Evolutionary conservation across 2,329 filamentous ascomycete species (phyloP).

Genomic region (Fonsecaea nubica): DNA sequence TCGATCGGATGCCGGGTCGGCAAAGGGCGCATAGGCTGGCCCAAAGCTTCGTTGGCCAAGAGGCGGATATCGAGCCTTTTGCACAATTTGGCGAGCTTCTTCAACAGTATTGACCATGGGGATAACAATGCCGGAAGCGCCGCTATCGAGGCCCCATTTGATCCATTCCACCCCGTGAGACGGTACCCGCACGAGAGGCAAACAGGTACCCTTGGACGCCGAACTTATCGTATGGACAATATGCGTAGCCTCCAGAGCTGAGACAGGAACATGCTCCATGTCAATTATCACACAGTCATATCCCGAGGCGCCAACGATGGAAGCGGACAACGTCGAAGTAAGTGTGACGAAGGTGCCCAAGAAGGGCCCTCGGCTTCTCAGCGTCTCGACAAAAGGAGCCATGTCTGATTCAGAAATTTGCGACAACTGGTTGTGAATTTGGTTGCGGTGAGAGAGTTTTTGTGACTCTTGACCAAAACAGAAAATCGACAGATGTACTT

Average conservation of each 20-base stretch:
- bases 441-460: not conserved
- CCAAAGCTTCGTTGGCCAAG: constrained; percentile 61
- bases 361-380: not conserved
- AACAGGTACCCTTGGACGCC: constrained; percentile 49
- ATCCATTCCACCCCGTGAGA: constrained; percentile 67
- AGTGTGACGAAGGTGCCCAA: constrained; percentile 20
- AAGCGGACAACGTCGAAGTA: constrained; percentile 13
- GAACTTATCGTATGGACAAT: constrained; percentile 50
- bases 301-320: constrained; percentile 51
- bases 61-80: constrained; percentile 62
- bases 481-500: not conserved
- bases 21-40: constrained; percentile 20
- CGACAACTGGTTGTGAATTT: not conserved
- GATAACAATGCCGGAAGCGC: constrained; percentile 64
- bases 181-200: constrained; percentile 55
- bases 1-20: constrained; percentile 3
- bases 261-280: constrained; percentile 63
- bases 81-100: constrained; percentile 59
- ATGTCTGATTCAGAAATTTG: not conserved
- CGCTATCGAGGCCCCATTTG: constrained; percentile 65
- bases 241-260: constrained; percentile 45
- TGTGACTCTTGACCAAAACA: not conserved
- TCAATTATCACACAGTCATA: constrained; percentile 63
- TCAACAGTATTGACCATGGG: constrained; percentile 60
- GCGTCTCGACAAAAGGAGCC: not conserved